Evolutionary conservation across 2,329 filamentous ascomycete species (phyloP).

Genomic region (Fusarium torulosum): DNA sequence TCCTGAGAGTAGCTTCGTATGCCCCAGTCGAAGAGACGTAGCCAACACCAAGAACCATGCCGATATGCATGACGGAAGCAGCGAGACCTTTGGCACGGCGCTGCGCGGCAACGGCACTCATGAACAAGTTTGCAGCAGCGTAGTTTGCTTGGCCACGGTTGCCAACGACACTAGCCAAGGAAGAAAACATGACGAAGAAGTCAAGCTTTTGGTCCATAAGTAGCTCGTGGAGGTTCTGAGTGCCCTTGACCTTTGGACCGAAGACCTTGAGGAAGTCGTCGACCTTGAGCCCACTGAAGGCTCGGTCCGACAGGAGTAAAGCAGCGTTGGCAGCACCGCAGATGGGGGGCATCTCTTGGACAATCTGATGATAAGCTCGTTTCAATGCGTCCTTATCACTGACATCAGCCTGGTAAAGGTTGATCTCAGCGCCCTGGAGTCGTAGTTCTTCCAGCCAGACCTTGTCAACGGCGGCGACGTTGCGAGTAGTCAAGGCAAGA

Average conservation of each 20-base stretch:
- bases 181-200: constrained; percentile 29
- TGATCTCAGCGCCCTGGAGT: constrained; percentile 3
- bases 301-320: constrained; percentile 6
- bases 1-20: background rate
- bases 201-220: constrained; percentile 6
- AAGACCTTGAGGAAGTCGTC: constrained; percentile 5
- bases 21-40: constrained; percentile 49
- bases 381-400: constrained; percentile 19
- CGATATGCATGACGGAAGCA: constrained; percentile 56
- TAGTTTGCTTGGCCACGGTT: constrained; percentile 25
- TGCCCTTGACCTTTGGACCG: constrained; percentile 12
- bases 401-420: constrained; percentile 19
- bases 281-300: constrained; percentile 1
- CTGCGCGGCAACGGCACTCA: constrained; percentile 7
- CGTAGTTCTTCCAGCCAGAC: constrained; percentile 1
- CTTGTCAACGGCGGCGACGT: background rate
- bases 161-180: background rate
- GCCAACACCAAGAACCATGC: constrained; percentile 56
- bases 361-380: constrained; percentile 30
- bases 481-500: constrained; percentile 8
- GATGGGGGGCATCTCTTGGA: constrained; percentile 8
- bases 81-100: constrained; percentile 33
- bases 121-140: constrained; percentile 17
- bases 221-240: constrained; percentile 10
- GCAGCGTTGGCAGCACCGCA: constrained; percentile 21